Percentiles rank a stretch among this genome's conserved stretches.
phyloP scores from a whole-genome alignment of 2,329 filamentous ascomycete genomes.

The Phaeophleospora eucalypticola region DNA sequence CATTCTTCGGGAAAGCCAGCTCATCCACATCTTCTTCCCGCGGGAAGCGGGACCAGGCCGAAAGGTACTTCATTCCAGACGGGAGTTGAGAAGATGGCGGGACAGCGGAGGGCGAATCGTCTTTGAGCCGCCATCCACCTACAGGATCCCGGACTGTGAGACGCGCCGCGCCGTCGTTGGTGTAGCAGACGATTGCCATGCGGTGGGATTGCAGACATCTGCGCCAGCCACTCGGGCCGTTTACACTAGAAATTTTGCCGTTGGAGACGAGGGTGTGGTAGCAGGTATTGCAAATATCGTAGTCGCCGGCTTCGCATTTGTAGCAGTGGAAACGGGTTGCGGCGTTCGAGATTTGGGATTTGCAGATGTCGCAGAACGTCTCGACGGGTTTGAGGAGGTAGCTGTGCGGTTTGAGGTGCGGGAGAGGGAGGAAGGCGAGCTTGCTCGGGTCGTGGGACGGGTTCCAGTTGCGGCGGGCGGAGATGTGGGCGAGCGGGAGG shows the following conservation, averaged over 20 bases:
- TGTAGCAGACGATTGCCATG: constrained; percentile 76
- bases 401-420: constrained; percentile 40
- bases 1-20: constrained; percentile 75
- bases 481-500: constrained; percentile 65
- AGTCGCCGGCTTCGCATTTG: constrained; percentile 73
- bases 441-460: constrained; percentile 20
- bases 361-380: constrained; percentile 76
- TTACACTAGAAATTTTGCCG: constrained; percentile 65
- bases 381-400: constrained; percentile 47
- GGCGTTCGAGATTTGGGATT: constrained; percentile 64
- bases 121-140: constrained; percentile 67
- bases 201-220: constrained; percentile 76
- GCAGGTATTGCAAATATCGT: constrained; percentile 77
- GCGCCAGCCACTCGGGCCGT: constrained; percentile 77
- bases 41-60: constrained; percentile 61
- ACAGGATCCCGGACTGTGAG: constrained; percentile 69
- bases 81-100: constrained; percentile 31
- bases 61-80: constrained; percentile 40
- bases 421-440: constrained; percentile 23
- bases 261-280: constrained; percentile 64
- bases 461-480: constrained; percentile 21
- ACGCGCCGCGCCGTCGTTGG: constrained; percentile 63
- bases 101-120: constrained; percentile 28
- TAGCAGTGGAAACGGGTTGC: constrained; percentile 76
- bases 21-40: constrained; percentile 64